These are phyloP conservation scores for Heliosperma pusillum DNA, from an alignment of 148 eudicot species.

Conservation along the genomic window DNA sequence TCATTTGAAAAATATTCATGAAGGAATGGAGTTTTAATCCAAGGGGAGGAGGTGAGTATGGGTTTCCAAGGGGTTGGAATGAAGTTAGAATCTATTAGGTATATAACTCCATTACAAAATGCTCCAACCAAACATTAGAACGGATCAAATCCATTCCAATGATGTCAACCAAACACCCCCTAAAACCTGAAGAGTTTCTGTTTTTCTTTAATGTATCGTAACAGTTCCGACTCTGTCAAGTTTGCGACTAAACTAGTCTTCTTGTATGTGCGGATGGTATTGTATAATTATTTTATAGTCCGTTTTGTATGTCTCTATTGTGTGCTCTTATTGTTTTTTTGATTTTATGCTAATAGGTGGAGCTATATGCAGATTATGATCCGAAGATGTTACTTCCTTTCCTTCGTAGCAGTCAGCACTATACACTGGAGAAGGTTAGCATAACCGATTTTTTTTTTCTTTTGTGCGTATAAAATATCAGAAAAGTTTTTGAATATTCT, in stretches of 20 bases:
- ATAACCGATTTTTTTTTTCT: not conserved
- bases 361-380: conserved; percentile 94
- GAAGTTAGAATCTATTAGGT: no score
- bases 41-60: no score
- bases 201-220: not conserved
- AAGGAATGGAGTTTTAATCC: no score
- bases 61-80: no score
- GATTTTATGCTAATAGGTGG: conserved; percentile 56
- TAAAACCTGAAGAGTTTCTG: no score
- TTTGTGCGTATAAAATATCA: not conserved
- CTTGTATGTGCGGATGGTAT: not conserved
- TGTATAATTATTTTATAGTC: not conserved
- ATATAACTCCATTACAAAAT: no score
- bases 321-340: conserved; percentile 15
- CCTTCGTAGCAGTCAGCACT: conserved; percentile 95
- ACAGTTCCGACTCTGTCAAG: not conserved
- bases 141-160: no score
- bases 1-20: no score
- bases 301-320: not conserved
- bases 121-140: no score
- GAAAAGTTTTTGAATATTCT: conserved; percentile 15
- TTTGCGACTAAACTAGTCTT: not conserved
- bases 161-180: no score
- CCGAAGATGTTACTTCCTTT: conserved; percentile 82
- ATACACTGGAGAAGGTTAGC: conserved; percentile 86